Evolutionary conservation across 208 protist genomes (phyloP), one percentile per base, ranked within the genome.

Genomic region (Trypanosoma theileri): DNA sequence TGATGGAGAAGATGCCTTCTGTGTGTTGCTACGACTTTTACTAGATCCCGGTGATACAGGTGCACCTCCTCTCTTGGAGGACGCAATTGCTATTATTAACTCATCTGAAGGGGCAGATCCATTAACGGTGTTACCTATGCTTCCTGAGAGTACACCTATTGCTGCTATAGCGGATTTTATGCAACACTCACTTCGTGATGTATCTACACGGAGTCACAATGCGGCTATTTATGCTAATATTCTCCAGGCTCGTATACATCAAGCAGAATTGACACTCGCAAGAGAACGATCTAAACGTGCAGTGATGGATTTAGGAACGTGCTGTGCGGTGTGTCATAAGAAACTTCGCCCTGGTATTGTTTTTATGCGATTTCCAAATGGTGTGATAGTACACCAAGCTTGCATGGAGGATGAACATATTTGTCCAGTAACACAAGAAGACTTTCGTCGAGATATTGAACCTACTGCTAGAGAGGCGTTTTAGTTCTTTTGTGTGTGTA

Each of bases 241-340:
- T 19, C 53, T 88, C 3, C 35, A 53, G 19, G 50, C 79, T 6
- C 73, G 76, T 31, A 51, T 73, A 51, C 50, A 42, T n/a, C 64
- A 68, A 17, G 45, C 69, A 19, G 51, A 82, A 62, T 50, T 67
- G 57, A 68, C n/a, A 28, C 50, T 67, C 28, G 45, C 72, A 24
- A 61, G 58, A 11, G 84, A 75, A 57, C 52, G 26, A 66, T 86
- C 59, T 26, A 46, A 42, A 40, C 79, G 31, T 44, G 63, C 31
- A 67, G 80, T 51, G 55, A 66, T 79, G 55, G 70, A 69, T 31
- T 41, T 69, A 13, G 69, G 64, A 17, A 80, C 59, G 44, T 66
- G 73, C 48, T 95, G 89, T 62, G 80, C 74, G 0, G 85, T 87
- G 7, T 95, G 89, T 54, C 59, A 69, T 22, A 88, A 86, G 24